A percentile compares a stretch with the other conserved stretches of the same genome.
Evolutionary conservation across 2,329 filamentous ascomycete genomes (phyloP).

Genomic region (Pyrenophora teres): DNA sequence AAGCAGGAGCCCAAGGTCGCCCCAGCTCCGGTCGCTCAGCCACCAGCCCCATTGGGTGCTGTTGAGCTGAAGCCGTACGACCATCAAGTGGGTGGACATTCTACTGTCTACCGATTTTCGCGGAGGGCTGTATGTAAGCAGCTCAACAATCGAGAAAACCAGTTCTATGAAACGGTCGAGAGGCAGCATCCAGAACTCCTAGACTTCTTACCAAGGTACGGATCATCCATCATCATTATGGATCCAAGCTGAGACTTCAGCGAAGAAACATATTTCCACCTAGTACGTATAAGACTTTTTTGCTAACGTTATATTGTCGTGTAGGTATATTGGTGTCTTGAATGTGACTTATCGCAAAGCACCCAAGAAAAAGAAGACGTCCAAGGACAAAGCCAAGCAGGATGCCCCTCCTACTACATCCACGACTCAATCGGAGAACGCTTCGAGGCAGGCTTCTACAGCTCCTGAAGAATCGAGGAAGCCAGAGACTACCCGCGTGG

Average conservation of each 20-base stretch:
- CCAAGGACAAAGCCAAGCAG: slow-evolving; percentile 35
- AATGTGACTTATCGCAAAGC: slow-evolving; percentile 95
- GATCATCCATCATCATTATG: slow-evolving; percentile 20
- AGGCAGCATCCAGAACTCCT: slow-evolving; percentile 86
- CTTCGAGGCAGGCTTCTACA: slow-evolving; percentile 24
- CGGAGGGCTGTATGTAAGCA: slow-evolving; percentile 96
- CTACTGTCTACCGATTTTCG: slow-evolving; percentile 94
- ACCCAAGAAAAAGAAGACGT: slow-evolving; percentile 62
- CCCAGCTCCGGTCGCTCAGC: slow-evolving; percentile 41
- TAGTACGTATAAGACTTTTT: not conserved
- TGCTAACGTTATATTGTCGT: slow-evolving; percentile 40
- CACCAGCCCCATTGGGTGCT: slow-evolving; percentile 72
- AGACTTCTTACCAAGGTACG: slow-evolving; percentile 79
- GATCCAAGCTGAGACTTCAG: slow-evolving; percentile 49
- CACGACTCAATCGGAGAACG: slow-evolving; percentile 22
- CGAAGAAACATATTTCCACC: slow-evolving; percentile 34
- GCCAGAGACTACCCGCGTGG: slow-evolving; percentile 51
- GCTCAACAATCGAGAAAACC: slow-evolving; percentile 96
- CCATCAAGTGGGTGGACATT: slow-evolving; percentile 96
- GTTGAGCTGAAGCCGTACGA: slow-evolving; percentile 97
- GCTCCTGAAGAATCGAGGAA: slow-evolving; percentile 13
- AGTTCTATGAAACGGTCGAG: slow-evolving; percentile 98
- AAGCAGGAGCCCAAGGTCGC: slow-evolving; percentile 39
- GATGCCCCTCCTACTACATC: slow-evolving; percentile 22
- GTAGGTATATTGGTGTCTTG: slow-evolving; percentile 91